Evolutionary conservation across 768 basidiomycete species (phyloP), one percentile per base, ranked within the genome.

Genomic region (Trichaptum fuscoviolaceum): DNA sequence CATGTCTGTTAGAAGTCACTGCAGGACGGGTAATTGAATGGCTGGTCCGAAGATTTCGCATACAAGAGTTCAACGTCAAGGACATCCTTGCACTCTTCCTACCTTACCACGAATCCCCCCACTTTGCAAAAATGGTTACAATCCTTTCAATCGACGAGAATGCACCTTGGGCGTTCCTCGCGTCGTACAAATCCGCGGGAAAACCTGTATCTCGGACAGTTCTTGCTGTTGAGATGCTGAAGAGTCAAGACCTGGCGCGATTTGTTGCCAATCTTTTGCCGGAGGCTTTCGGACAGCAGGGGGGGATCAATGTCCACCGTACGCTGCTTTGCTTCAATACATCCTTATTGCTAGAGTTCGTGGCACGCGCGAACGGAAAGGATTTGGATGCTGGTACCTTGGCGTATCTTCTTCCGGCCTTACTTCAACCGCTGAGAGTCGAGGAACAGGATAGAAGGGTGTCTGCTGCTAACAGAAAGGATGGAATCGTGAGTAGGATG

Each of bases 101-200:
- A 34, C 97, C 97, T 0, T 98, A 96, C 74, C 95, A 99, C 72
- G 93, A 96, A 70, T 92, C 96, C 5, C 88, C 92, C 0, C 95
- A 98, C 74, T 99, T 99, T 76, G 84, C 90, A 9, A 96, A 97
- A 71, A 93, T 98, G 83, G 81, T 97, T 26, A 87, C 91, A 1
- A 94, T 99, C 71, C 78, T 98, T 64, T 85, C 89, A 71, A 84
- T 94, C 66, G 81, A 83, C 69, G 80, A 83, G 24, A 84, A 84
- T 65, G 84, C 90, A 0, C 72, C 78, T 0, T 92, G 89, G 84
- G 80, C 82, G 23, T 91, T 93, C 72, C 82, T 96, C 27, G 75
- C 86, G 2, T 84, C 91, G 0, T 91, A 87, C 77, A 91, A 95
- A 75, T 84, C 90, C 25, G 87, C 92, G 10, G 85, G 89, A 30